Conservation (phyloP, 768 basidiomycete genomes). For the Boletus rubescentipes region DNA sequence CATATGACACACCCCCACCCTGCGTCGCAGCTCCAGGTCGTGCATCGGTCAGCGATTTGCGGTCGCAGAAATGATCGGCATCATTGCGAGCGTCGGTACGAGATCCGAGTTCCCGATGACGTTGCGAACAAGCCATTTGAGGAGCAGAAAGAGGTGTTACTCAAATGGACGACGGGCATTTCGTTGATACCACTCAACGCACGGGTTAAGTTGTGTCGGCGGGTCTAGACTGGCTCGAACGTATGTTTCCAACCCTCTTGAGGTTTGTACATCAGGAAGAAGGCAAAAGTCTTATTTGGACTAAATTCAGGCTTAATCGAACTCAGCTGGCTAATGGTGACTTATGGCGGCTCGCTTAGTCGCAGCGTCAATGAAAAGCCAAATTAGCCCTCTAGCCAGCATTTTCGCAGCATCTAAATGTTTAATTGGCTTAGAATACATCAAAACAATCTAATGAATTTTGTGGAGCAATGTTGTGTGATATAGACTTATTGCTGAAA, state of each 20-base stretch:
- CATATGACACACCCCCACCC: not conserved
- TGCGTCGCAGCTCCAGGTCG: constrained; percentile 40
- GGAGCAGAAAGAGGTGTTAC: constrained; percentile 34
- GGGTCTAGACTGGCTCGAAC: not conserved
- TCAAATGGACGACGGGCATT: constrained; percentile 39
- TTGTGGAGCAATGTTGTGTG: too few species aligned
- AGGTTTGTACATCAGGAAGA: too few species aligned
- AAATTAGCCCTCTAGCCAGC: too few species aligned
- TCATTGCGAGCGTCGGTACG: constrained; percentile 46
- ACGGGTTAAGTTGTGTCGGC: constrained; percentile 8
- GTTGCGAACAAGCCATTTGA: constrained; percentile 28
- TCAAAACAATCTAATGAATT: too few species aligned
- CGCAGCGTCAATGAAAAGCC: too few species aligned
- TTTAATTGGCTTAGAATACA: too few species aligned
- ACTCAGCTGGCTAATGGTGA: too few species aligned
- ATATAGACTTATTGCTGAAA: too few species aligned
- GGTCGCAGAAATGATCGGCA: constrained; percentile 39
- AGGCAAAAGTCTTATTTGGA: too few species aligned
- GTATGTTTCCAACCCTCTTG: not conserved
- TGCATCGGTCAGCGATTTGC: constrained; percentile 54
- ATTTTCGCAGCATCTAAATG: too few species aligned
- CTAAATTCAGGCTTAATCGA: too few species aligned
- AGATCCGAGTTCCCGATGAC: constrained; percentile 40
- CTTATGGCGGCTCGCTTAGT: too few species aligned
- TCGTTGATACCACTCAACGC: constrained; percentile 36